A percentile compares a stretch with the other conserved stretches of the same genome.
These are phyloP conservation scores for Penicillium cinerascens DNA, from an alignment of 495 filamentous ascomycete genomes.

Conservation along the genomic window DNA sequence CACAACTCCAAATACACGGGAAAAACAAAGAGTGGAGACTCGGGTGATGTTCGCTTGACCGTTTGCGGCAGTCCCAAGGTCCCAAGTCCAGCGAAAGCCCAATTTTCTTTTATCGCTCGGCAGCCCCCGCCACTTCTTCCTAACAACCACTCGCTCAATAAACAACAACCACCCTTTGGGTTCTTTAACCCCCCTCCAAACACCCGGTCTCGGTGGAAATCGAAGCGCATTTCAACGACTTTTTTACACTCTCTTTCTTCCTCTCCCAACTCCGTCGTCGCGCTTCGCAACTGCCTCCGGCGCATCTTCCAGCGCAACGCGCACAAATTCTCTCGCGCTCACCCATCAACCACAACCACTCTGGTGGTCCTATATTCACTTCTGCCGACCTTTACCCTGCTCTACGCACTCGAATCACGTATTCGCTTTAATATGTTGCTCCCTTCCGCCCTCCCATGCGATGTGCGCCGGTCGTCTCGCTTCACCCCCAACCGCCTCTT, in stretches of 20 bases:
- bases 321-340: conserved; percentile 19
- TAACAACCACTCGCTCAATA: conserved; percentile 16
- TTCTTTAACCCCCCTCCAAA: not conserved
- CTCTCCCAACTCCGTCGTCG: conserved; percentile 13
- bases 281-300: conserved; percentile 34
- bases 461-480: conserved; percentile 53
- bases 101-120: conserved; percentile 24
- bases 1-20: not conserved
- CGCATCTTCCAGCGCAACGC: conserved; percentile 31
- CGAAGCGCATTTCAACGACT: conserved; percentile 26
- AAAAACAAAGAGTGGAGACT: not conserved
- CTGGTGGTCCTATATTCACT: not conserved
- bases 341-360: conserved; percentile 5
- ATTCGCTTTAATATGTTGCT: conserved; percentile 55
- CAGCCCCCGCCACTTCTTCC: conserved; percentile 20
- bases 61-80: conserved; percentile 20
- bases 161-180: conserved; percentile 7
- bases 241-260: conserved; percentile 19
- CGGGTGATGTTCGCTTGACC: conserved; percentile 30
- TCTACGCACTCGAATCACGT: conserved; percentile 1
- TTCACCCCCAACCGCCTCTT: conserved; percentile 60
- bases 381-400: conserved; percentile 2
- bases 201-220: conserved; percentile 23
- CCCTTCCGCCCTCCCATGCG: conserved; percentile 68
- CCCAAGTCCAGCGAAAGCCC: not conserved